Evolutionary conservation across 2,329 filamentous ascomycete genomes (phyloP).

Genomic region (Colletotrichum aenigma): DNA sequence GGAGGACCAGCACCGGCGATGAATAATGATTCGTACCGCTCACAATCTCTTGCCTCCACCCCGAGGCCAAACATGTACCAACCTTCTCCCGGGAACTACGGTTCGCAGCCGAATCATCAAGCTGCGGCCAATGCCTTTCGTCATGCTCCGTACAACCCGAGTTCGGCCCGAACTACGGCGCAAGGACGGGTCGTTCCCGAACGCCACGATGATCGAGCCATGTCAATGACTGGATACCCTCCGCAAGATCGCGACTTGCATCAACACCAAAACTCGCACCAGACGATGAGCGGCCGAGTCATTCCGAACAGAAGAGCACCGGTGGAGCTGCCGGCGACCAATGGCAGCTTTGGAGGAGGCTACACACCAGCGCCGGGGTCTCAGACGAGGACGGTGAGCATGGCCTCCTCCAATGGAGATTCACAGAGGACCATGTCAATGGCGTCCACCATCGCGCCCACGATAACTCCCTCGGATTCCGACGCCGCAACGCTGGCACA

Average conservation of each 20-base stretch:
- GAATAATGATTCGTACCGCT: conserved; percentile 85
- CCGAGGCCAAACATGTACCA: conserved; percentile 77
- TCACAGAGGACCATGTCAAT: conserved; percentile 81
- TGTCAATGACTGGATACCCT: conserved; percentile 86
- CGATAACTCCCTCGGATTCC: conserved; percentile 67
- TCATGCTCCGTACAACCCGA: conserved; percentile 73
- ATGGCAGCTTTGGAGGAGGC: conserved; percentile 40
- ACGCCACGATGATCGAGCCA: conserved; percentile 87
- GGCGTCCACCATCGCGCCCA: conserved; percentile 81
- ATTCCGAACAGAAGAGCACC: conserved; percentile 74
- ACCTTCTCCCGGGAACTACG: conserved; percentile 62
- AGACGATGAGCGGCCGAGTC: conserved; percentile 91
- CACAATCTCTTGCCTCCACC: conserved; percentile 86
- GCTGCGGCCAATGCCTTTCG: conserved; percentile 78
- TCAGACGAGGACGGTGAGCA: conserved; percentile 65
- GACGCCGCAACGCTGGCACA: conserved; percentile 52
- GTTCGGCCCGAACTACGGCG: conserved; percentile 80
- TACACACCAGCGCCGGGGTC: conserved; percentile 54
- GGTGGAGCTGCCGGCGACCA: conserved; percentile 41
- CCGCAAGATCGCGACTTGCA: conserved; percentile 68
- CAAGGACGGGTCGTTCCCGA: conserved; percentile 92
- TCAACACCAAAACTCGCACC: conserved; percentile 59
- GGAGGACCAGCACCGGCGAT: conserved; percentile 70
- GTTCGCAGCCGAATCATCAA: conserved; percentile 40
- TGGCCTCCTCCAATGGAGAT: conserved; percentile 58